These are phyloP conservation scores for Solanum hybrid DNA, from an alignment of 305 asterid species.

Conservation along the genomic window DNA sequence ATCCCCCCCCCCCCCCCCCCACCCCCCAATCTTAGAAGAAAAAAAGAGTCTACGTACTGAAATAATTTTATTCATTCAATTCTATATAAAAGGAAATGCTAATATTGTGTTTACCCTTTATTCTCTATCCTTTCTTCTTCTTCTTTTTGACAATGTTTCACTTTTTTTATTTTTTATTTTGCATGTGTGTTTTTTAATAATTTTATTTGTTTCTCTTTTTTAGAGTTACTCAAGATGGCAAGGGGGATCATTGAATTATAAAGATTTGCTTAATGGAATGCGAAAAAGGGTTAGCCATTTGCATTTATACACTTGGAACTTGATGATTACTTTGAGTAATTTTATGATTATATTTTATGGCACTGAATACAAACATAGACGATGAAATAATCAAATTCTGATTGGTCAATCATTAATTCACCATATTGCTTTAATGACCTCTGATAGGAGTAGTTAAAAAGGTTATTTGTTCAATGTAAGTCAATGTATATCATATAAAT, in stretches of 20 bases:
- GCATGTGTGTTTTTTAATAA: neutral
- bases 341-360: neutral
- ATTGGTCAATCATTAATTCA: neutral
- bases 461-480: neutral
- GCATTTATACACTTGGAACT: neutral
- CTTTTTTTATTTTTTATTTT: neutral
- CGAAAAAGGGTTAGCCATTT: neutral
- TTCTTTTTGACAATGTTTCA: neutral
- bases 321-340: neutral
- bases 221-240: neutral
- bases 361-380: neutral
- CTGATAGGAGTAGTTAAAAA: neutral
- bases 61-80: too few relatives aligned
- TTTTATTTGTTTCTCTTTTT: neutral
- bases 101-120: too few relatives aligned
- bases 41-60: too few relatives aligned
- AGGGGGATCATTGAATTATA: neutral
- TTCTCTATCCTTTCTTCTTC: too few relatives aligned
- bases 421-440: neutral
- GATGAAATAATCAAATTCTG: neutral
- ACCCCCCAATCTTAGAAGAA: neutral
- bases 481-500: too few relatives aligned
- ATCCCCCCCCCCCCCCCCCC: too few relatives aligned
- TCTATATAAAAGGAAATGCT: too few relatives aligned
- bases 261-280: neutral